Conservation (phyloP, 257 asterid genomes). For the Fraxinus excelsior region DNA sequence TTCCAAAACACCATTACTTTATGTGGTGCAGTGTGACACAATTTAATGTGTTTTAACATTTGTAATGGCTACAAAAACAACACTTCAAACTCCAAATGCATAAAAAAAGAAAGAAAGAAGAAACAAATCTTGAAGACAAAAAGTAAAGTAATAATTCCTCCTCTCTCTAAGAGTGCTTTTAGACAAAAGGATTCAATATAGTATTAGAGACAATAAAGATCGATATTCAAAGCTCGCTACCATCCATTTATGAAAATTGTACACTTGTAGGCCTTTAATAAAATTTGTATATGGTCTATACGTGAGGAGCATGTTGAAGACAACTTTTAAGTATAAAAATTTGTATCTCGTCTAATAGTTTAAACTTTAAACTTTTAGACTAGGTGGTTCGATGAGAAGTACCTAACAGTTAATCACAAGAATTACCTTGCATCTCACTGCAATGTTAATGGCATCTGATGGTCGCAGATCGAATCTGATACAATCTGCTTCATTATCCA, state of each 20-base stretch:
- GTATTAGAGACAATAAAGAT: background rate
- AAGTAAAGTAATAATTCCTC: background rate
- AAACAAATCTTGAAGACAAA: background rate
- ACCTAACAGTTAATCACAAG: background rate
- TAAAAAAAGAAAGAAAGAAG: no score
- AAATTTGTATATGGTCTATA: background rate
- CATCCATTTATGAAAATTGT: background rate
- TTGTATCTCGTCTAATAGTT: background rate
- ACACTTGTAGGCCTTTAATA: background rate
- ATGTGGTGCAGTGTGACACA: no score
- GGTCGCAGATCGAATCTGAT: conserved; percentile 90
- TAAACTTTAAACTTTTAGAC: no score
- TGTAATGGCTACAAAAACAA: background rate
- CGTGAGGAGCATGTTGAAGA: background rate
- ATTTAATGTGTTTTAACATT: background rate
- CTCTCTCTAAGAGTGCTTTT: no score
- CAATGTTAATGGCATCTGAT: conserved; percentile 96
- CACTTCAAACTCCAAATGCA: background rate
- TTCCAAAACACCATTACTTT: no score
- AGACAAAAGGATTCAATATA: no score
- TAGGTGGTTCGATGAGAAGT: background rate
- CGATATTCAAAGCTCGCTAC: background rate
- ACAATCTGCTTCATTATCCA: conserved; percentile 65
- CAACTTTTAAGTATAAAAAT: background rate
- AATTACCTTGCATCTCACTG: conserved; percentile 95